A percentile compares a stretch with the other conserved stretches of the same genome.
Conservation (phyloP, 106 monocot genomes). For the Dendrobium nobile region DNA sequence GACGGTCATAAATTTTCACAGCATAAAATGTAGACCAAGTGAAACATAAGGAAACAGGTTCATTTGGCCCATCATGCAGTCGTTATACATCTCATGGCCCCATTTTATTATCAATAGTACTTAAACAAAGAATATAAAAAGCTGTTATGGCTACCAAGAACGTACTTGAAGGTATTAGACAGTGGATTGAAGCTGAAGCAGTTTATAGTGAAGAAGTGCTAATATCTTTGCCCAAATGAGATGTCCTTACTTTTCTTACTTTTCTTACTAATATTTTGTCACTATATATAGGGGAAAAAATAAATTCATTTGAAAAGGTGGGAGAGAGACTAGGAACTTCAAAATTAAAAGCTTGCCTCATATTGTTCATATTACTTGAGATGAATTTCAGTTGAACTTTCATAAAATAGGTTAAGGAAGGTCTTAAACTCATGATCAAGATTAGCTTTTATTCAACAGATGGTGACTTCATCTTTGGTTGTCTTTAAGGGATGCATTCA, state of each 20-base stretch:
- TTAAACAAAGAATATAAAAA: neutral
- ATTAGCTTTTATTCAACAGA: neutral
- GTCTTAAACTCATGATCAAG: neutral
- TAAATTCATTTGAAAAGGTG: neutral
- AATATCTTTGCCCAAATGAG: neutral
- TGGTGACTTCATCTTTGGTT: neutral
- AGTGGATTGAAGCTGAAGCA: neutral
- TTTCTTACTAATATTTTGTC: neutral
- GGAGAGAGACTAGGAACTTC: neutral
- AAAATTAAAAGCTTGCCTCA: neutral
- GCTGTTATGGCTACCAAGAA: neutral
- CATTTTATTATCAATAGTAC: neutral
- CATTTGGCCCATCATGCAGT: neutral
- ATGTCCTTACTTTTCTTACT: neutral
- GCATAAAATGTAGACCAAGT: neutral
- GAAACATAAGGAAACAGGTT: neutral
- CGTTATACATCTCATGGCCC: neutral
- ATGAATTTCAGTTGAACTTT: neutral
- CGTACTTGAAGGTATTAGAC: neutral
- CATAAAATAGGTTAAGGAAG: neutral
- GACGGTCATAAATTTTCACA: too few relatives aligned
- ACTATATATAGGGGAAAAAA: neutral
- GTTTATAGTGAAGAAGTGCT: neutral
- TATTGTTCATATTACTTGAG: neutral
- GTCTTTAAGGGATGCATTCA: neutral